Evolutionary conservation across 2,329 filamentous ascomycete genomes (phyloP), one percentile per base, ranked within the genome.

Genomic region (Magnaporthiopsis incrustans): DNA sequence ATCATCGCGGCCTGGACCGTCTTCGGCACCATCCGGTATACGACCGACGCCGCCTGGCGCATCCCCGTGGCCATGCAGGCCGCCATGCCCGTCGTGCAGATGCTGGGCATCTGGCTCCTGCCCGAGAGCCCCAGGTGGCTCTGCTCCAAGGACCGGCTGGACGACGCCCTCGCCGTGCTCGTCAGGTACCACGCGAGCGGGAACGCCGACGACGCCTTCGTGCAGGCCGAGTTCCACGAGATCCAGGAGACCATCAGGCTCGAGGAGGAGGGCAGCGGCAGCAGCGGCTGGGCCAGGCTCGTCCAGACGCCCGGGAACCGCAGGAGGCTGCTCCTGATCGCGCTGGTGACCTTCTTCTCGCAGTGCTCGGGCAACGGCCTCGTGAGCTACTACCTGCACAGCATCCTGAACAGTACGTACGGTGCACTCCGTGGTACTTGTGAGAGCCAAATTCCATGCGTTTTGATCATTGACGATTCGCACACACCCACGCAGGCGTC

Each of bases 171-270:
- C 72, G 61, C 33, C 14, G 44, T 59, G 4, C 50, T 66, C 5
- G 60, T 62, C 27, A 57, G 18, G 77, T 53, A 76, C 74, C 0
- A 76, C 77, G 60, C 74, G 72, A 0, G 74, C 22, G 69, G 75
- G 1, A 68, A 74, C 1, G 66, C 70, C 4, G 73, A 79, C 14
- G 71, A 76, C 2, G 70, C 73, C 1, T 71, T 74, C 30, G 61
- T 35, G 18, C 61, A 58, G n/a, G 76, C 77, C 66, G 78, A 82
- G 65, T 78, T 74, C 65, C 70, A 73, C 12, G 79, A 82, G 69
- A 82, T 82, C 67, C 73, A 76, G 66, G 75, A 79, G 65, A 81
- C 79, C 4, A 73, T 82, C 30, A 70, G 71, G 57, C 66, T 79
- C 25, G 81, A 82, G 66, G 73, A 75, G 65, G 69, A 74, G 63